phyloP scores from a whole-genome alignment of 306 rosid species.

The Lathyrus sativus region DNA sequence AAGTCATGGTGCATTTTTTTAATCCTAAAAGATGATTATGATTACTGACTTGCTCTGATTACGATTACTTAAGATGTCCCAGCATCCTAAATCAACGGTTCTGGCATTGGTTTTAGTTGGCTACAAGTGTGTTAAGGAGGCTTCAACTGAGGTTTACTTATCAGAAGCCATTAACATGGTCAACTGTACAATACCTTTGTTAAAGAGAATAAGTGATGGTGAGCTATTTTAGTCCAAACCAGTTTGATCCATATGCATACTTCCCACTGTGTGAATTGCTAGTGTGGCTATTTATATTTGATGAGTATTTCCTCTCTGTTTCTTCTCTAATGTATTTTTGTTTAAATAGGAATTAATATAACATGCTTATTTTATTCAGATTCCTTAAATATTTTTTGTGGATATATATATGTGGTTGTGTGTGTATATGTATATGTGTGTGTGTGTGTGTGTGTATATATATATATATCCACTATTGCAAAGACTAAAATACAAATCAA shows the following conservation, averaged over 20 bases:
- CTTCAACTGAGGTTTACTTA: constrained; percentile 64
- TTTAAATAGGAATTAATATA: no score
- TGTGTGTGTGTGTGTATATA: no score
- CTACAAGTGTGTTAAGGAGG: constrained; percentile 67
- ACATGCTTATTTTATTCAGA: no score
- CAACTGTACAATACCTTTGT: constrained; percentile 53
- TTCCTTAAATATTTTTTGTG: no score
- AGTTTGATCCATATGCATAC: constrained; percentile 25
- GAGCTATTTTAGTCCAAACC: constrained; percentile 39
- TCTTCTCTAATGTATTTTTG: constrained; percentile 1
- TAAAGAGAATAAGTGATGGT: constrained; percentile 66
- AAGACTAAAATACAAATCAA: no score
- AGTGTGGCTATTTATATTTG: constrained; percentile 15
- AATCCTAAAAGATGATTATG: constrained; percentile 29
- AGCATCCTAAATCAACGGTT: constrained; percentile 63
- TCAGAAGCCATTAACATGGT: constrained; percentile 66
- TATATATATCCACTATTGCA: no score
- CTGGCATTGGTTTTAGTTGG: constrained; percentile 69
- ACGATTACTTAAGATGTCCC: constrained; percentile 52
- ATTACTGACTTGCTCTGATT: constrained; percentile 36
- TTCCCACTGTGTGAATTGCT: constrained; percentile 3
- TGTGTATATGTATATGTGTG: no score
- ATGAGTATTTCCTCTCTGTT: constrained; percentile 24
- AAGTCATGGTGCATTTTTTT: constrained; percentile 30
- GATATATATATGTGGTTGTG: no score